Conservation (phyloP, 2,329 filamentous ascomycete genomes). For the Xylariaceae sp. region DNA sequence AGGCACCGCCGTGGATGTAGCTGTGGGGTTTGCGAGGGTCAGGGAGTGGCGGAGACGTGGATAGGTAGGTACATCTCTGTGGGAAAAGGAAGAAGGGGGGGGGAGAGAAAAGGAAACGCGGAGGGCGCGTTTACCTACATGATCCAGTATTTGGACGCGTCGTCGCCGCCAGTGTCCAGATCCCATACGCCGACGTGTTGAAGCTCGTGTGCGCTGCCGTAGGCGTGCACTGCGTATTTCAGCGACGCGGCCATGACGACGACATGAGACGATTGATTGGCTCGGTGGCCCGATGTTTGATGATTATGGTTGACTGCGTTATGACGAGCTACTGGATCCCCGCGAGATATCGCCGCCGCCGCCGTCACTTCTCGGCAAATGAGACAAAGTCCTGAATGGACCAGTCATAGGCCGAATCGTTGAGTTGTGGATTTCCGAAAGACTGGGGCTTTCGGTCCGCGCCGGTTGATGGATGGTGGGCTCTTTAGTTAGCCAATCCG, state of each 20-base stretch:
- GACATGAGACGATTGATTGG: background rate
- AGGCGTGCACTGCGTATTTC: constrained; percentile 33
- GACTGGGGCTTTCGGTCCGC: background rate
- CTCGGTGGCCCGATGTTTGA: background rate
- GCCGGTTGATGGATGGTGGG: background rate
- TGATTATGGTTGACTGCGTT: background rate
- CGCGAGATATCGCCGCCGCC: too few relatives aligned
- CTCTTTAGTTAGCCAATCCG: background rate
- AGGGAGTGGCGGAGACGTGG: background rate
- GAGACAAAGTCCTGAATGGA: background rate
- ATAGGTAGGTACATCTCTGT: background rate
- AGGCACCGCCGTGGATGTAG: constrained; percentile 66
- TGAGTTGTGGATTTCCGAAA: background rate
- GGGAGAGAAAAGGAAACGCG: background rate
- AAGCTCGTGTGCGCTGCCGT: constrained; percentile 39
- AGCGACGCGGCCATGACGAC: constrained; percentile 34
- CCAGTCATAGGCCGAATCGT: background rate
- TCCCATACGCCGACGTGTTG: constrained; percentile 53
- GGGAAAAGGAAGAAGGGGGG: background rate
- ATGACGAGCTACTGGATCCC: too few relatives aligned
- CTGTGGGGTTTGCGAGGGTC: constrained; percentile 30
- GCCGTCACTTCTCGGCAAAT: too few relatives aligned
- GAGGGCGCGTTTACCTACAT: constrained; percentile 30
- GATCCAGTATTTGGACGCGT: constrained; percentile 35
- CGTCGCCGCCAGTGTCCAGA: constrained; percentile 21